phyloP scores from a whole-genome alignment of 768 basidiomycete genomes.

The Mycena latifolia region DNA sequence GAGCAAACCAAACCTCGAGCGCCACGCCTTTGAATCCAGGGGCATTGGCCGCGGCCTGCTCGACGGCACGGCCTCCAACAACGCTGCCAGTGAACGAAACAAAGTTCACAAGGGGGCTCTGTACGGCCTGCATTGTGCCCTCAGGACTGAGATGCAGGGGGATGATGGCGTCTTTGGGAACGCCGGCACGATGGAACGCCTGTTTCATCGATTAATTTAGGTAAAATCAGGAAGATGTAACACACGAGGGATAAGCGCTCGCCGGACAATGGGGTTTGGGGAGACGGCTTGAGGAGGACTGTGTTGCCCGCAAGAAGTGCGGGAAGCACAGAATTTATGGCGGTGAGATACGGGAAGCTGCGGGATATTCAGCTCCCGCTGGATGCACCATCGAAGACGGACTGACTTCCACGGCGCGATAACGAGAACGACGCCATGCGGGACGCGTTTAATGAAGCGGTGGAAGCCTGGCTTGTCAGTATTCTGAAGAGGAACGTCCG shows the following conservation, averaged over 20 bases:
- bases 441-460: slow-evolving; percentile 85
- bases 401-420: slow-evolving; percentile 95
- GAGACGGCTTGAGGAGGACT: slow-evolving; percentile 94
- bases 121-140: slow-evolving; percentile 70
- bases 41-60: slow-evolving; percentile 73
- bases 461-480: slow-evolving; percentile 88
- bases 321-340: slow-evolving; percentile 93
- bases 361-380: slow-evolving; percentile 2
- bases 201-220: slow-evolving; percentile 1
- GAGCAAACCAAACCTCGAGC: slow-evolving; percentile 69
- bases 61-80: slow-evolving; percentile 78
- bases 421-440: slow-evolving; percentile 89
- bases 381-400: not conserved
- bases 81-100: slow-evolving; percentile 94
- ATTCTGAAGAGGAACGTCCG: slow-evolving; percentile 79
- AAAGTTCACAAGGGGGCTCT: slow-evolving; percentile 79
- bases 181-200: slow-evolving; percentile 74
- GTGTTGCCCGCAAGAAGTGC: slow-evolving; percentile 92
- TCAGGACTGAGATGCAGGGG: slow-evolving; percentile 79
- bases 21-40: slow-evolving; percentile 88
- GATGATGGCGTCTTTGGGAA: slow-evolving; percentile 81
- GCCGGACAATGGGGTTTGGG: slow-evolving; percentile 92
- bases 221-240: not conserved
- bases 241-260: slow-evolving; percentile 78
- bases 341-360: slow-evolving; percentile 91